Evolutionary conservation across 768 basidiomycete genomes (phyloP), one percentile per base, ranked within the genome.

Genomic region (Candolleomyces eurysporus): DNA sequence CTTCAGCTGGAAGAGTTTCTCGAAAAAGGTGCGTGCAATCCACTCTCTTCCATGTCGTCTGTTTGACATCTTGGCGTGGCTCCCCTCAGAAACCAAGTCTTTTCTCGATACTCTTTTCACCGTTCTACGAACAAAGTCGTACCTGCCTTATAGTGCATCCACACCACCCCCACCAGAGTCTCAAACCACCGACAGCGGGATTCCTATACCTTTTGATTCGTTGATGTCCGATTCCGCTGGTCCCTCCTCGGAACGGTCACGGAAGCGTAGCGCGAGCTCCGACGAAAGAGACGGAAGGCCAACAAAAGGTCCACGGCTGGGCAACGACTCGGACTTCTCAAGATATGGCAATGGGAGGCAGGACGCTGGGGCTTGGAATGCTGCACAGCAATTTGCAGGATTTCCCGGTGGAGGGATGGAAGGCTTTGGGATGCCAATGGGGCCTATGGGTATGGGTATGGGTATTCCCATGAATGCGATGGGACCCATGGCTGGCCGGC

Each of bases 71-170:
- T 48, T 21, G 63, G 58, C 61, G 54, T 48, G 58, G 64, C 22
- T 64, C 58, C 56, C 21, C 22, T 56, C 75, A 83, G 89, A 94
- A 82, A 88, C 82, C 68, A 74, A 76, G 56, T 75, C 79, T 56
- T 98, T 98, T 76, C 88, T 96, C 63, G 87, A 93, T 69, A 88
- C 87, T 16, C 83, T 97, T 66, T 95, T 97, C 75, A 86, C 85
- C 52, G 88, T 90, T 43, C 84, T 97, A 49, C 82, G 91, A 67
- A 89, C 91, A 59, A 91, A 92, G 77, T 92, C 92, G 3, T 94
- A 91, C 72, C 76, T 94, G 53, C 91, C 92, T 3, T 92, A 94
- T 68, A 67, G 71, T 32, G 67, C 78, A 0, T 76, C 82, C 46
- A 75, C 82, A 21, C 72, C 83, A 30, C 79, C 78, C 68, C 67